Evolutionary conservation across 1,284 basidiomycete genomes (phyloP), one percentile per base, ranked within the genome.

Genomic region (Tylopilus orsonianus): DNA sequence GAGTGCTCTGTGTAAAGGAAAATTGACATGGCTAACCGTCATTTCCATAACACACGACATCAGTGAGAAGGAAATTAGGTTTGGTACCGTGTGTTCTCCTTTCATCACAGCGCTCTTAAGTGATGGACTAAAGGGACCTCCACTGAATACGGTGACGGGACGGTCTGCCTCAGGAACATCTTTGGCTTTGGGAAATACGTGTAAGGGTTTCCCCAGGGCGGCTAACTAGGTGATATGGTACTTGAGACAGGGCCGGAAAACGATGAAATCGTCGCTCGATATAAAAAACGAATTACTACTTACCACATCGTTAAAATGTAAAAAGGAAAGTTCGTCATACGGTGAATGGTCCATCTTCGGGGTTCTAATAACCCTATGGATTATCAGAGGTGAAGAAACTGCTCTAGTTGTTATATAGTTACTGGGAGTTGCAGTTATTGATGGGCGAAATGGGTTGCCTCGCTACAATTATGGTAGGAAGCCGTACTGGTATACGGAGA

Each of bases 81-180:
- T 29, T 12, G 41, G 49, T 27, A 42, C 27, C 35, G 47, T 47
- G 8, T 60, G 38, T 39, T 48, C 50, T 14, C 52, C 59, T 46
- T 62, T 56, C 44, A 50, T 44, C 20, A 60, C 46, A 14, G 51
- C 48, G 30, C 49, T 55, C 49, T 56, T 56, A 3, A 55, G 48
- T 9, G 59, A 58, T 13, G 55, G 62, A 16, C 53, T 53, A 33
- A 55, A 52, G 0, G 39, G 47, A 35, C 64, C 61, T 18, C 57
- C 53, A 10, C 49, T 45, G 44, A 48, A 56, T 16, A 48, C n/a
- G 14, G 24, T 42, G 14, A 46, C 37, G 26, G 42, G 40, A 16
- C 26, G 26, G 20, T 46, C 46, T 30, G 37, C 27, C 16, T 48
- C 37, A 6, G 41, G 34, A 5, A 19, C n/a, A 14, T 24, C 23